Evolutionary conservation across 495 filamentous ascomycete species (phyloP), one percentile per base, ranked within the genome.

Genomic region (Daldinia vernicosa): DNA sequence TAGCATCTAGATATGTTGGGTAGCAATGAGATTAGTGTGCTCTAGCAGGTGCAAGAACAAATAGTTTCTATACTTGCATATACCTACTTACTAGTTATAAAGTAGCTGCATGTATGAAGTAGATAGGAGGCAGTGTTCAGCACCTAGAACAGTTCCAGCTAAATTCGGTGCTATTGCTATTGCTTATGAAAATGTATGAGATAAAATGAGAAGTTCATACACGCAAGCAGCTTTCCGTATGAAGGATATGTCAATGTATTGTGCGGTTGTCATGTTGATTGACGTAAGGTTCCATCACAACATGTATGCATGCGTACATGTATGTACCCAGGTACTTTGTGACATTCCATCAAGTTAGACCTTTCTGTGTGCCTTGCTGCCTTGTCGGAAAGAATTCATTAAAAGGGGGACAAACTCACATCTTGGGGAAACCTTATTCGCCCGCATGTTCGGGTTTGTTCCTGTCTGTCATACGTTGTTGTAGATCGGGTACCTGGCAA

Each of bases 401-500:
- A 58, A 67, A 66, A 61, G 55, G 50, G 56, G 60, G 50, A 69
- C 60, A 68, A 68, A 68, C 60, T 72, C 55, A 69, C 65, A n/a
- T n/a, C 64, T 68, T 69, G 47, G 47, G 61, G 70, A 69, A 73
- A 73, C 70, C 66, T 69, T 69, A 69, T 73, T 73, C 66, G 66
- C 45, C 28, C 33, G 50, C 51, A 32, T 6, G 59, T 66, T 73
- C 70, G 66, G 66, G 66, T 53, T 53, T 69, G 70, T 73, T 73
- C 70, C 66, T 73, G 66, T 56, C 61, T 72, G 70, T 72, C 65
- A 72, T 69, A 69, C 70, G 60, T 63, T 56, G 22, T 33, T 51
- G 50, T 73, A 69, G 70, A 73, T 69, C 70, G 70, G 61, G 70
- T 73, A 73, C 70, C 70, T 72, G 65, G 70, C 59, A 65, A 27